phyloP scores from a whole-genome alignment of 148 eudicot genomes.

The Rhododendron vialii region DNA sequence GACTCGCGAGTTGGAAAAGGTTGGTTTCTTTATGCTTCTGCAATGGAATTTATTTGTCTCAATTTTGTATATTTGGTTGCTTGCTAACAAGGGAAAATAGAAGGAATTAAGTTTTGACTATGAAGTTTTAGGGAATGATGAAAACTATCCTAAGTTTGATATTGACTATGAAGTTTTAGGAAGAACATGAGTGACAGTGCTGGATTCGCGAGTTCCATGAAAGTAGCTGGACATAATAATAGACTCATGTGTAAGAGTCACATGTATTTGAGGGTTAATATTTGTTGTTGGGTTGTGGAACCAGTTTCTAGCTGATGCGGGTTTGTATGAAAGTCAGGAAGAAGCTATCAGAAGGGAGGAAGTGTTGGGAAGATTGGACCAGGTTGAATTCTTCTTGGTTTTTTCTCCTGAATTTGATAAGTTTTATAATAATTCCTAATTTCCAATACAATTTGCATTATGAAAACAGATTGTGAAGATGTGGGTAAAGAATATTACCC shows the following conservation, averaged over 20 bases:
- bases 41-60: background rate
- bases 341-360: constrained; percentile 85
- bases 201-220: background rate
- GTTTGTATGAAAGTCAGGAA: constrained; percentile 24
- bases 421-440: background rate
- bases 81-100: background rate
- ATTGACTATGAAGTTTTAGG: no score
- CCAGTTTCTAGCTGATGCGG: constrained; percentile 25
- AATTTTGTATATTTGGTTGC: background rate
- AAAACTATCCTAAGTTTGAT: background rate
- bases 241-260: background rate
- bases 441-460: background rate
- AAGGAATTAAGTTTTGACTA: background rate
- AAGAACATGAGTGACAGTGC: background rate
- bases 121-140: background rate
- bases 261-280: background rate
- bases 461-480: constrained; percentile 46
- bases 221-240: background rate
- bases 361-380: constrained; percentile 92
- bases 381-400: constrained; percentile 41
- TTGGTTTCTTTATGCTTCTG: background rate
- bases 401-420: background rate
- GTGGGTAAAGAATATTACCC: constrained; percentile 60
- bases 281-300: constrained; percentile 3
- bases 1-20: constrained; percentile 23